Base-by-base conservation (phyloP, 78 protist species). In the Trichosphaerium sp. region DNA sequence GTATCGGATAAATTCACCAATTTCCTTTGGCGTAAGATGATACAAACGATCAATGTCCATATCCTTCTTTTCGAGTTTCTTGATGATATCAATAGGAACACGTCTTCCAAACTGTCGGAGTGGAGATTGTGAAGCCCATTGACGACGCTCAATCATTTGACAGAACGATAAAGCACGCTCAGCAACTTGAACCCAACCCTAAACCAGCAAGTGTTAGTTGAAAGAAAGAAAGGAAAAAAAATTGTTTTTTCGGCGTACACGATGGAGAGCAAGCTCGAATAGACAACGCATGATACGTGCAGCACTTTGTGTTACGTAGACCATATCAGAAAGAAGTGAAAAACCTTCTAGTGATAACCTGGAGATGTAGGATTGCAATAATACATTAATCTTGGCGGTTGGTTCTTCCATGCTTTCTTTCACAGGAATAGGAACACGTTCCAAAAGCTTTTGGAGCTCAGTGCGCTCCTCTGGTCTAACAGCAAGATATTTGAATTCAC, bases 351-450 rank as follows among this genome's bases (percentile, higher is more conserved):
- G 85, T 43, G 59, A 35, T 37, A 92, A 72, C 71, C 74, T 78
- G 6, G 97, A 79, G 62, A 98, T 94, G 84, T 95, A 95, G 4
- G 98, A 68, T 42, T 98, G 99, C 34, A 98, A 83, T 23, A 98
- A 87, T 15, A 94, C 93, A 61, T 94, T 97, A 65, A 91, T 75
- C 71, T 90, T 75, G 18, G 74, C 66, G 0, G 80, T 38, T 28
- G 85, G 83, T 7, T 86, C 88, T 12, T 83, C 76, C 12, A 82
- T 57, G 1, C 28, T 44, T 28, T 65, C 74, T 47, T 75, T 82
- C 32, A 82, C 56, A 4, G 99, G 98, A 8, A 96, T 69, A 14
- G 99, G 99, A 57, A 93, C 98, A 21, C 71, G 54, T 54, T 92
- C 96, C 34, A 83, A n/a, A 21, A 97, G 89, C 34, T 71, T 65